Base-by-base conservation (phyloP, 257 asterid species). In the Nicotiana attenuata region DNA sequence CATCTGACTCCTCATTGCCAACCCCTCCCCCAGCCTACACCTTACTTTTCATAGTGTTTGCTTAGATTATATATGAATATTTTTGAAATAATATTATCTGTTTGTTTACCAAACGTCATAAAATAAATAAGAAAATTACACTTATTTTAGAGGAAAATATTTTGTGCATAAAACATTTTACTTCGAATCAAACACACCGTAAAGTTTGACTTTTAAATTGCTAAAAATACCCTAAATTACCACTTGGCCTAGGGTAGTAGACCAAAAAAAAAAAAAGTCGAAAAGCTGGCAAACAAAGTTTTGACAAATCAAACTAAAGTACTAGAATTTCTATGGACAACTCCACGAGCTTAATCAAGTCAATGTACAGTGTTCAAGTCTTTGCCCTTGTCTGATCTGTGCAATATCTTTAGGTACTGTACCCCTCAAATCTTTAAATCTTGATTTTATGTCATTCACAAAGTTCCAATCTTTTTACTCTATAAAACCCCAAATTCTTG, bases 381-480 rank as follows among this genome's bases (percentile, higher is more conserved):
- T 26, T 73, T 75, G 79, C 26, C 79, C 16, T 75, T 50, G 9
- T 75, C 63, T 75, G 24, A 75, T 47, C 63, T 75, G 61, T 47
- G 22, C 61, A 73, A 7, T 73, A 47, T 22, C 20, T 45, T 47
- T 5, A 47, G 60, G 79, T 50, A 24, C 15, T 73, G 8, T 7
- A 71, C n/a, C 24, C 8, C 63, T 66, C 50, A 31, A 66, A 31
- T 66, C 26, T 15, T 73, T 47, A 22, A 73, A 73, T 73, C 61
- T 73, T 11, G 17, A 6, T 64, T 63, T 64, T 14, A 64, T 64
- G 35, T 26, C 0, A 64, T 26, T 26, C n/a, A 64, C 69, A 47
- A 73, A 45, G 61, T 47, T 73, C 15, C 78, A 22, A 73, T 22
- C 35, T 73, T 73, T 61, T 45, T 7, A 73, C 78, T 11, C 1